Conservation (phyloP, 2,329 filamentous ascomycete genomes). For the Xylaria sp. region DNA sequence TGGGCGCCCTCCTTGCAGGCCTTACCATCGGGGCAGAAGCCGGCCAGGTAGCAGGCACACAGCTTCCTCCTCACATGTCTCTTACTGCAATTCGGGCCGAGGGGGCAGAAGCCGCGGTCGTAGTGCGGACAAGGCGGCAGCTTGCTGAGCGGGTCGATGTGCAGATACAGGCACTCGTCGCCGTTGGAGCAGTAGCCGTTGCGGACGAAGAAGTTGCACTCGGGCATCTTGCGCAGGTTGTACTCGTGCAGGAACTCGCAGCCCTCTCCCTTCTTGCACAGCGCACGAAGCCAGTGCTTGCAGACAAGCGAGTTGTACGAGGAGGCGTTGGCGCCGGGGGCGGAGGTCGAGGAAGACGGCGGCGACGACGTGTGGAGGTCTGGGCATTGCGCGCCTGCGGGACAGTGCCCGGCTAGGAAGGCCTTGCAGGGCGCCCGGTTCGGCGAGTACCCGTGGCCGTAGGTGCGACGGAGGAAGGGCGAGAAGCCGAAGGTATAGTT, state of each 20-base stretch:
- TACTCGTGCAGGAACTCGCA: constrained; percentile 99
- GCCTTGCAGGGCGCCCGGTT: constrained; percentile 86
- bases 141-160: constrained; percentile 84
- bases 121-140: constrained; percentile 88
- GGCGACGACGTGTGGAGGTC: constrained; percentile 72
- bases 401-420: constrained; percentile 87
- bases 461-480: constrained; percentile 83
- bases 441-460: constrained; percentile 83
- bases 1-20: constrained; percentile 84
- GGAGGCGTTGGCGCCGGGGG: constrained; percentile 52
- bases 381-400: constrained; percentile 82
- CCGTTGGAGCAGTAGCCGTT: constrained; percentile 97
- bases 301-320: constrained; percentile 88
- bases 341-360: background rate
- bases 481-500: constrained; percentile 82
- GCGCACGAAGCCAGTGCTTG: constrained; percentile 97
- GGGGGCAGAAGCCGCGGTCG: constrained; percentile 91
- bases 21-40: constrained; percentile 88
- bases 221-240: constrained; percentile 97
- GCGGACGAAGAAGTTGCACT: constrained; percentile 95
- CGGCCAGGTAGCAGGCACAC: constrained; percentile 87
- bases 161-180: constrained; percentile 93
- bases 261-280: constrained; percentile 96
- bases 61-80: constrained; percentile 85
- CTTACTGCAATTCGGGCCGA: constrained; percentile 87